A percentile compares a stretch with the other conserved stretches of the same genome.
These are phyloP conservation scores for Melastoma malabathricum DNA, from an alignment of 345 rosid genomes.

Conservation along the genomic window DNA sequence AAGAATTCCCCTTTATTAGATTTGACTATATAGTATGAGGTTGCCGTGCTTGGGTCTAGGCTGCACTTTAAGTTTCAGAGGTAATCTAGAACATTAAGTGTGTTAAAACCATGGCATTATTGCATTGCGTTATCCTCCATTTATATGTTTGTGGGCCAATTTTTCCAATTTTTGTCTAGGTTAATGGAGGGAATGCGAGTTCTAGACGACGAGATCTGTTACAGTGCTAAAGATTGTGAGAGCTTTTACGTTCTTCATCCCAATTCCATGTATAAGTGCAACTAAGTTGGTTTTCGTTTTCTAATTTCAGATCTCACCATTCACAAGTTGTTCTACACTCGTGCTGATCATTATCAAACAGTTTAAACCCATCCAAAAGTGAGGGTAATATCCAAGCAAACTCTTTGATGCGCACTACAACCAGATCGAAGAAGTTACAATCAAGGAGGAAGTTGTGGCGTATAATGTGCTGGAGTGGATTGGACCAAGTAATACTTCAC, in stretches of 20 bases:
- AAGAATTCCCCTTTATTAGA: conserved; percentile 18
- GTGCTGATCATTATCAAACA: conserved; percentile 91
- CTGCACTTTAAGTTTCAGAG: conserved; percentile 69
- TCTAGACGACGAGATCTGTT: conserved; percentile 84
- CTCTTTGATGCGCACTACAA: not conserved
- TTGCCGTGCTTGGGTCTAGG: conserved; percentile 89
- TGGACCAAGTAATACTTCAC: no score
- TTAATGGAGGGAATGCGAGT: conserved; percentile 87
- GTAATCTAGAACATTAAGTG: conserved; percentile 21
- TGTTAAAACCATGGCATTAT: not conserved
- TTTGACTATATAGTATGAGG: conserved; percentile 94
- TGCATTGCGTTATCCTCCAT: not conserved
- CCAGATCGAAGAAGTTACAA: no score
- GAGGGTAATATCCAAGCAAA: conserved; percentile 33
- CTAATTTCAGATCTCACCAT: conserved; percentile 52
- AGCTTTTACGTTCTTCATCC: conserved; percentile 14
- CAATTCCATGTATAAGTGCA: conserved; percentile 6
- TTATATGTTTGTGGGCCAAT: not conserved
- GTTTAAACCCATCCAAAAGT: conserved; percentile 93
- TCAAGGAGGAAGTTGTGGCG: no score
- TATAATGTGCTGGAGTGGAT: no score
- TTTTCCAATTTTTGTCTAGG: conserved; percentile 27
- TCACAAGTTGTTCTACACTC: conserved; percentile 75
- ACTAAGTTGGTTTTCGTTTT: conserved; percentile 2
- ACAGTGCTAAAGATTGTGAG: conserved; percentile 88